phyloP scores from a whole-genome alignment of 805 yeast species.

The Lipomyces spencermartinsiae region DNA sequence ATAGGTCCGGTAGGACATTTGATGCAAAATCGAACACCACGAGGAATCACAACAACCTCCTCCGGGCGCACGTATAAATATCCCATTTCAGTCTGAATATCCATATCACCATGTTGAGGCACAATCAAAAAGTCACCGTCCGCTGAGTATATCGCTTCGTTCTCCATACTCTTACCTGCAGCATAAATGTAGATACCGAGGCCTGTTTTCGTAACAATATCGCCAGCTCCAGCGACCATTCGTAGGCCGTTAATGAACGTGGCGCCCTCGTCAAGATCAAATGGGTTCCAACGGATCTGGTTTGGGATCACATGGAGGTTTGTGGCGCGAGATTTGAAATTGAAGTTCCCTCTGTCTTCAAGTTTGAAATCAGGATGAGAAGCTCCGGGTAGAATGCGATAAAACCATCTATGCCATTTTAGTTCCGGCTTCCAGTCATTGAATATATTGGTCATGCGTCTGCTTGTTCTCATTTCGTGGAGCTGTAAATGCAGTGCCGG shows the following conservation, averaged over 20 bases:
- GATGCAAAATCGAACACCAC: slow-evolving; percentile 41
- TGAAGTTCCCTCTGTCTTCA: slow-evolving; percentile 16
- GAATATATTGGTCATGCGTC: slow-evolving; percentile 11
- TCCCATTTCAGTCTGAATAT: slow-evolving; percentile 43
- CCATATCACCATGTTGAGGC: slow-evolving; percentile 41
- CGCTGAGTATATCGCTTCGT: slow-evolving; percentile 40
- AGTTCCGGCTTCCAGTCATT: neutral
- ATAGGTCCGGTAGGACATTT: slow-evolving; percentile 34
- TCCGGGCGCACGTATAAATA: slow-evolving; percentile 40
- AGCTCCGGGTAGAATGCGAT: slow-evolving; percentile 41
- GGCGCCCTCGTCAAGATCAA: slow-evolving; percentile 31
- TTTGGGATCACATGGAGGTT: slow-evolving; percentile 40
- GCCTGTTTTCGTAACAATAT: slow-evolving; percentile 39
- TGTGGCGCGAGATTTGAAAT: slow-evolving; percentile 16
- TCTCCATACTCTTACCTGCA: slow-evolving; percentile 39
- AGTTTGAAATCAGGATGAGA: slow-evolving; percentile 36
- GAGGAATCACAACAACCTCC: slow-evolving; percentile 43
- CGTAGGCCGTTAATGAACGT: slow-evolving; percentile 39
- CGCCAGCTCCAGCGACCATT: slow-evolving; percentile 41
- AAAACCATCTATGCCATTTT: slow-evolving; percentile 35
- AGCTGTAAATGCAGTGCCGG: slow-evolving; percentile 45
- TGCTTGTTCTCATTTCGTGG: slow-evolving; percentile 42
- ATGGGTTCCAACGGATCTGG: slow-evolving; percentile 42
- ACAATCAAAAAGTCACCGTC: slow-evolving; percentile 44
- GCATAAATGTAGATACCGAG: slow-evolving; percentile 40